Evolutionary conservation across 192 early-diverging fungal genomes (phyloP).

Genomic region (Podila verticillata): DNA sequence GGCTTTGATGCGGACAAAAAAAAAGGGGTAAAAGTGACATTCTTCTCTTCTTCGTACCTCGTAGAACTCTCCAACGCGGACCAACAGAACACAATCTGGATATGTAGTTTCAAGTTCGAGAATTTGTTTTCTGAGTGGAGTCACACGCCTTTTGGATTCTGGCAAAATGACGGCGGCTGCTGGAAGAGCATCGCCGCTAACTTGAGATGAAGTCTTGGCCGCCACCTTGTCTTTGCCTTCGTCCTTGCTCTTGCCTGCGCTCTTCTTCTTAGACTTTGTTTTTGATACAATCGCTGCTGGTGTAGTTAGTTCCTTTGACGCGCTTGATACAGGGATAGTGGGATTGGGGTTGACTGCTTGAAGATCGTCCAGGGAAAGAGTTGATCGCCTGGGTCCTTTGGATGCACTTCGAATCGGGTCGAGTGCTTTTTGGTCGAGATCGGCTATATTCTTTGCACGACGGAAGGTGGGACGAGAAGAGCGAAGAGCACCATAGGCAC

Average conservation of each 20-base stretch:
- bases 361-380: conserved; percentile 25
- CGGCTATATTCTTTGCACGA: too few species aligned
- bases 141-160: background rate
- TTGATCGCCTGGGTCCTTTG: conserved; percentile 1
- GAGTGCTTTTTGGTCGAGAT: background rate
- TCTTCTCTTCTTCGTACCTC: conserved; percentile 56
- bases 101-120: conserved; percentile 59
- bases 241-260: background rate
- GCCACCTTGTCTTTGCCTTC: too few species aligned
- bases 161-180: background rate
- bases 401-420: background rate
- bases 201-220: too few species aligned
- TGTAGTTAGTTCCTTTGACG: too few species aligned
- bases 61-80: conserved; percentile 85
- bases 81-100: conserved; percentile 73
- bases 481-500: too few species aligned
- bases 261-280: background rate
- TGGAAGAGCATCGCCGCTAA: too few species aligned
- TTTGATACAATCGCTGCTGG: too few species aligned
- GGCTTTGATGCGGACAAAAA: too few species aligned
- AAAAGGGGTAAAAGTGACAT: too few species aligned
- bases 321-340: background rate
- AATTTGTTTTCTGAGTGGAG: conserved; percentile 36
- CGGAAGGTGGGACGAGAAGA: too few species aligned
- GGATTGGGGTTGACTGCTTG: conserved; percentile 35